Evolutionary conservation across 495 filamentous ascomycete genomes (phyloP), one percentile per base, ranked within the genome.

Genomic region (Pseudevernia furfuracea): DNA sequence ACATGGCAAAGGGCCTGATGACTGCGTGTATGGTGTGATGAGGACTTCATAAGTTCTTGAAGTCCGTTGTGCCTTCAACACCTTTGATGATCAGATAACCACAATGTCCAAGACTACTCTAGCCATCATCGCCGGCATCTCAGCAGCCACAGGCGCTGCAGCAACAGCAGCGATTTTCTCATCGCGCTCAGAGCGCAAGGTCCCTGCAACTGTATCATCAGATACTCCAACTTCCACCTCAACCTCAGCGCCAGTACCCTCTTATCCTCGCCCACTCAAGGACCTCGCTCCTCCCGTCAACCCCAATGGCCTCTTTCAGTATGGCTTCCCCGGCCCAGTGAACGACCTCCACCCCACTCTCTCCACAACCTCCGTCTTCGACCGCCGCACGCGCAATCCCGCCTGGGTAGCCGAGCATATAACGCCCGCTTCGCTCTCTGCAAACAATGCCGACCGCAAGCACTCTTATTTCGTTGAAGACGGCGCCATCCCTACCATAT

Each of bases 371-470:
- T 96, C 91, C 36, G 86, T 88, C 70, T 98, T 86, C 80, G 92
- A 98, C 75, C 89, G 94, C 14, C 89, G 92, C 63, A 89, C 87
- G 60, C 88, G 91, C 69, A 98, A 97, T 73, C 94, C 94, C 3
- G 76, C 86, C 72, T 98, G 94, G 94, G 94, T 97, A 11, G 92
- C 87, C 61, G 94, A 98, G 78, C 94, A 98, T 80, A 96, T 98
- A 76, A 98, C 94, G 0, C 87, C 91, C n/a, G 81, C 82, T 32
- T 97, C 93, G 0, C 83, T 98, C 8, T 79, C 86, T 5, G 70
- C 78, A 30, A 85, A 85, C 66, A 82, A 88, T 68, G 94, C 84
- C 62, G 91, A 98, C 80, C 86, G 94, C 70, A 87, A 89, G 73
- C 82, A 94, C 80, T 89, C 85, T 71, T 75, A 78, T 58, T 98